These are phyloP conservation scores for Macrotyloma uniflorum DNA, from an alignment of 306 rosid species.

Conservation along the genomic window DNA sequence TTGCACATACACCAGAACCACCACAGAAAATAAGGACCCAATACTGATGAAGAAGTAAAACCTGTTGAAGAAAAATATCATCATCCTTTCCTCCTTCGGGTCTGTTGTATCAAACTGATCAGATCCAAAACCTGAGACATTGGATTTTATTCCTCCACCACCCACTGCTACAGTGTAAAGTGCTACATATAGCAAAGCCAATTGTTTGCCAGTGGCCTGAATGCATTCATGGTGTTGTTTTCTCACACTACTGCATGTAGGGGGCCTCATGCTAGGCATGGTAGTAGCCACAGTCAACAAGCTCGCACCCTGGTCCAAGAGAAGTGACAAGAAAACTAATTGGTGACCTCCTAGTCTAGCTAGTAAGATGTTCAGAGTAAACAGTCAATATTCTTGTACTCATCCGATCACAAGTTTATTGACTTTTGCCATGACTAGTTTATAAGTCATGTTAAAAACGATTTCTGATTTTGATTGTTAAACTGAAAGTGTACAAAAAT, in stretches of 20 bases:
- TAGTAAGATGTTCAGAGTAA: neutral
- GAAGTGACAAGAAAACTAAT: constrained; percentile 4
- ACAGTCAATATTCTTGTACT: neutral
- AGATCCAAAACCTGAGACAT: constrained; percentile 87
- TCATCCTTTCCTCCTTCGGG: constrained; percentile 80
- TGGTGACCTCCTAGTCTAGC: neutral
- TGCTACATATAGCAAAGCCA: constrained; percentile 70
- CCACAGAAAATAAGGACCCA: constrained; percentile 80
- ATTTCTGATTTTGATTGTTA: neutral
- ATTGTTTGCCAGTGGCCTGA: constrained; percentile 63
- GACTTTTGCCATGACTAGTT: neutral
- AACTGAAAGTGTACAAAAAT: neutral
- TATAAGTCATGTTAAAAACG: neutral
- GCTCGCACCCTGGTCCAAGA: constrained; percentile 62
- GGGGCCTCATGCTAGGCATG: constrained; percentile 78
- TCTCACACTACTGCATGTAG: constrained; percentile 55
- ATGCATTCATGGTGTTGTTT: constrained; percentile 66
- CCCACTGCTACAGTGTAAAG: constrained; percentile 76
- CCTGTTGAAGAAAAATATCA: constrained; percentile 96
- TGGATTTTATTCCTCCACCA: constrained; percentile 93
- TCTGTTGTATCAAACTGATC: constrained; percentile 71
- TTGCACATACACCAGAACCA: constrained; percentile 84
- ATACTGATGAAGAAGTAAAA: constrained; percentile 82
- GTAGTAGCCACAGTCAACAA: constrained; percentile 75
- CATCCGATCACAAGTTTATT: neutral